Conservation (phyloP, 352 stramenopile genomes). For the Globisporangium takayamanum region DNA sequence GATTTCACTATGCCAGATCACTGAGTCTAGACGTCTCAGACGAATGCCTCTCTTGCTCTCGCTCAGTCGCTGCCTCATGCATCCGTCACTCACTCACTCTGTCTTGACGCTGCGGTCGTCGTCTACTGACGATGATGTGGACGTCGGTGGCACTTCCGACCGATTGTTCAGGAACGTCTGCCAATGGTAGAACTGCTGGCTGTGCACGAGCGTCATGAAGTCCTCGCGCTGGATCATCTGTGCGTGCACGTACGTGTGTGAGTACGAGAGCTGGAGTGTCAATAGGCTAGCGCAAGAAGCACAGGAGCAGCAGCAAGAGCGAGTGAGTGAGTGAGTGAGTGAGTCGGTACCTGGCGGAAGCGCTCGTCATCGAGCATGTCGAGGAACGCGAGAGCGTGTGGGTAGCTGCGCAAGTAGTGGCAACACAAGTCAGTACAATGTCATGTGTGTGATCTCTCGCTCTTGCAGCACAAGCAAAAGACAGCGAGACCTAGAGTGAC, state of each 20-base stretch:
- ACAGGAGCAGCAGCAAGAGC: background rate
- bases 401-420: slow-evolving; percentile 37
- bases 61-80: too few relatives aligned
- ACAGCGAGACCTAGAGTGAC: slow-evolving; percentile 1
- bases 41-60: too few relatives aligned
- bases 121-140: background rate
- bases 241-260: slow-evolving; percentile 7
- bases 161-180: slow-evolving; percentile 85
- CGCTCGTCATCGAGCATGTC: slow-evolving; percentile 85
- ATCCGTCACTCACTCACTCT: background rate
- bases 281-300: background rate
- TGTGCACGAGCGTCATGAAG: slow-evolving; percentile 84
- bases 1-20: too few relatives aligned
- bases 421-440: background rate
- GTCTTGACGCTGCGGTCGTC: background rate
- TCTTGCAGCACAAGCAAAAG: background rate
- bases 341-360: slow-evolving; percentile 55
- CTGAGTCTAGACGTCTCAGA: too few relatives aligned
- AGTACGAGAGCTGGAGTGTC: background rate
- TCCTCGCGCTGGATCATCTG: slow-evolving; percentile 83
- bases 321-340: background rate
- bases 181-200: slow-evolving; percentile 89
- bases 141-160: slow-evolving; percentile 31
- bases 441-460: background rate
- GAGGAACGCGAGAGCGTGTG: slow-evolving; percentile 83